Evolutionary conservation across 208 protist genomes (phyloP), one percentile per base, ranked within the genome.

Genomic region (Crithidia mellificae): DNA sequence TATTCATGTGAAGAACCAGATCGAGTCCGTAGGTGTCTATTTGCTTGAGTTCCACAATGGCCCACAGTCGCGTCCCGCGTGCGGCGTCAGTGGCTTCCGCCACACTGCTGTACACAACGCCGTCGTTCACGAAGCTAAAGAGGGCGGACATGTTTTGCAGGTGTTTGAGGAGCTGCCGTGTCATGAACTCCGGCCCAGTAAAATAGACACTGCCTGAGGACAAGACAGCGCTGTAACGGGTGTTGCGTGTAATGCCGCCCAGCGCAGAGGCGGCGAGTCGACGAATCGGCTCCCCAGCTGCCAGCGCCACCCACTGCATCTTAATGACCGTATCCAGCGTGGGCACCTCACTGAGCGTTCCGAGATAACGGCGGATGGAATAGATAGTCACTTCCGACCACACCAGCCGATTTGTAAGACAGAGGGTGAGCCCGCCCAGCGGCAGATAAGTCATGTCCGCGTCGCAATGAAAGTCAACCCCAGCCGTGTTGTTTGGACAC

Each of bases 151-250:
- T 64, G 36, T 47, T 32, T 17, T 56, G 44, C 0, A 88, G 22
- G 57, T 76, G 75, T 6, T 38, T 43, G 1, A 89, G 34, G 6
- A 86, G 77, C 8, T 44, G 32, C 29, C 15, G 12, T 20, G 83
- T 74, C 6, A 75, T 53, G 5, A 66, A 72, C 14, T 25, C 41
- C 3, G 72, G 50, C 2, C 80, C 80, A 1, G 74, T 81, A 46
- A 92, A 89, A 68, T 81, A 89, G n/a, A 92, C 22, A 4, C 41
- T 20, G 2, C 86, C 86, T 19, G 77, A 83, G 9, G 51, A 72
- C 27, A 56, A 24, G n/a, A 89, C 72, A 6, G 86, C 49, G 43
- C 63, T 73, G 50, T 72, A 77, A 8, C 76, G 84, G 2, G 77
- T 90, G 43, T 72, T 82, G 1, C 57, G 46, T 34, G 63, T 44